Percentiles rank a stretch among this genome's conserved stretches.
phyloP scores from a whole-genome alignment of 2,329 filamentous ascomycete species.

The Arthroderma sp. region DNA sequence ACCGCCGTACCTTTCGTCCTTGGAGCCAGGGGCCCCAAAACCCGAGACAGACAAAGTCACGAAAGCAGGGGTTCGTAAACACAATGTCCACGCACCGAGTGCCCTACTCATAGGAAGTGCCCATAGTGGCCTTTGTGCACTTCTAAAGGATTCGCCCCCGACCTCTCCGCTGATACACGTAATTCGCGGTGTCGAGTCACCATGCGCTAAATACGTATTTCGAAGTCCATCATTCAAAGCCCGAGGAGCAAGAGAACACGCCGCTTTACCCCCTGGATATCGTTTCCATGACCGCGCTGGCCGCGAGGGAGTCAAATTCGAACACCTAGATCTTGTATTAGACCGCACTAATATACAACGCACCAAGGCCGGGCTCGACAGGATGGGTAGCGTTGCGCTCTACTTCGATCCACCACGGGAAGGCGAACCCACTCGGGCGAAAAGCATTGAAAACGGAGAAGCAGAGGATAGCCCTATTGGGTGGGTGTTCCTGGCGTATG shows the following conservation, averaged over 20 bases:
- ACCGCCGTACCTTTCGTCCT: conserved; percentile 15
- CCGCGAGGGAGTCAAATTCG: conserved; percentile 15
- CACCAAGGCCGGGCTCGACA: conserved; percentile 19
- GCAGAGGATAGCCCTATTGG: conserved; percentile 22
- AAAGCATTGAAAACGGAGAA: background rate
- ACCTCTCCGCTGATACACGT: too few species aligned
- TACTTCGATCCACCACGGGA: conserved; percentile 13
- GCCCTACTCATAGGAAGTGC: conserved; percentile 27
- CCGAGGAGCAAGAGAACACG: background rate
- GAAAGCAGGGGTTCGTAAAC: conserved; percentile 8
- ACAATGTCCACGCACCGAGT: conserved; percentile 16
- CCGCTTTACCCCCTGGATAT: conserved; percentile 20
- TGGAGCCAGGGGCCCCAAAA: conserved; percentile 2
- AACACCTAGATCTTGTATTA: conserved; percentile 25
- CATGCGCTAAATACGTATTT: conserved; percentile 29
- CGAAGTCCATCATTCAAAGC: conserved; percentile 10
- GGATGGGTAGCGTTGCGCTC: conserved; percentile 22
- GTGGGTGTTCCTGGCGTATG: conserved; percentile 28
- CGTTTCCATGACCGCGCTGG: conserved; percentile 18
- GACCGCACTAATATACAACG: conserved; percentile 28
- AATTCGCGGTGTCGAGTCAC: background rate
- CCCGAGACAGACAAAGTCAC: background rate
- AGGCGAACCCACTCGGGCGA: background rate
- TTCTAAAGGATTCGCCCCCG: conserved; percentile 2
- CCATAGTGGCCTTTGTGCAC: conserved; percentile 21